Base-by-base conservation (phyloP, 164 flowering plant genomes). In the Malania oleifera region DNA sequence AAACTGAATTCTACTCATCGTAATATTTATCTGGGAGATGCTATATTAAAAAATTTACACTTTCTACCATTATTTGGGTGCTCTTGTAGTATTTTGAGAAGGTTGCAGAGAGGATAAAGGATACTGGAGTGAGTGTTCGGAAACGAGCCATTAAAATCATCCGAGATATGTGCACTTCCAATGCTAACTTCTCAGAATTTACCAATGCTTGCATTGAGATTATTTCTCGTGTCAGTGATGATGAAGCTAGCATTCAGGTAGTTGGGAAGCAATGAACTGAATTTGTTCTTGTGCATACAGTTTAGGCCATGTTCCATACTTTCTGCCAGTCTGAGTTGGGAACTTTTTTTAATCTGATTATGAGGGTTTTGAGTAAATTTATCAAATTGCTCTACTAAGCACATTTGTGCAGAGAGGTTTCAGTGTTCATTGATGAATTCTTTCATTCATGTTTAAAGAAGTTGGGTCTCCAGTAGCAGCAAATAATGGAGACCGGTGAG, bases 111-210 rank as follows among this genome's bases (percentile, higher is more conserved):
- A 79, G 97, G 58, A 78, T 84, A 56, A 95, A 86, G 75, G 99
- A 95, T 77, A 86, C 96, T 46, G 99, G 99, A 66, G 91, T 95
- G 19, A 95, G 99, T 75, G 99, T 95, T n/a, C 78, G 97, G 37
- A 95, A 95, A 77, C 76, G 96, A 56, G 95, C 99, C 28, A 95
- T 95, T 72, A 90, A 79, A 74, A 88, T 95, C 52, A 90, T 95
- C 52, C 70, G 86, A 59, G 99, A 95, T 52, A 95, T 95, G 99
- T 95, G 97, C 77, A 80, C 73, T 27, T 86, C 99, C 38, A 91
- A 77, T 79, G 66, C 76, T 19, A 81, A 80, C 51, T 91, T 95
- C 62, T 61, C 83, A 34, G 93, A 75, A 63, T 82, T 74, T 56
- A 81, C 87, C 9, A 72, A 71, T 73, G 99, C 96, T 57, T 95